phyloP scores from a whole-genome alignment of 2,329 filamentous ascomycete species.

The Colletotrichum kahawae region DNA sequence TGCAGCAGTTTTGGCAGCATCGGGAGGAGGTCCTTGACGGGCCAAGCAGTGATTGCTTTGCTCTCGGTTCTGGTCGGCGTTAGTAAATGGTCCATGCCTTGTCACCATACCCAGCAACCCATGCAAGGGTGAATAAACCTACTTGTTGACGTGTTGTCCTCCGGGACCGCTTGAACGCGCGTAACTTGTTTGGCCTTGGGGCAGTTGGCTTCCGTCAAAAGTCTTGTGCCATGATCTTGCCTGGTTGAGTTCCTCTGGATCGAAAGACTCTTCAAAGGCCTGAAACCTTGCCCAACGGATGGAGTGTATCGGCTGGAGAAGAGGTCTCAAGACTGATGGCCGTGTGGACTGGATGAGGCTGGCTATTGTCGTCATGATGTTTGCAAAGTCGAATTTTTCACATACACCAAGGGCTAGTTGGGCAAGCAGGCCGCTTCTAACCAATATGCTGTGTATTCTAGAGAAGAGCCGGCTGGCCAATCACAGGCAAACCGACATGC shows the following conservation, averaged over 20 bases:
- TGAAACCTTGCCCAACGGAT: conserved; percentile 38
- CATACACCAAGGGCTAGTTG: not conserved
- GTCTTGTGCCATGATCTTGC: conserved; percentile 56
- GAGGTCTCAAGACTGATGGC: not conserved
- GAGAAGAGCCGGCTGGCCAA: not conserved
- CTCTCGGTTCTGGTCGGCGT: conserved; percentile 55
- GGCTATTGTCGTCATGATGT: not conserved
- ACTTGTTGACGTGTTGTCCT: conserved; percentile 70
- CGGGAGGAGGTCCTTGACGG: conserved; percentile 49
- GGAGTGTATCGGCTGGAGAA: not conserved
- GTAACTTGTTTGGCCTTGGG: conserved; percentile 57
- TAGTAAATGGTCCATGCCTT: not conserved
- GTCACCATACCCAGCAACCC: not conserved
- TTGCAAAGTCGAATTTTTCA: not conserved
- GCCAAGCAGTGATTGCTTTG: conserved; percentile 61
- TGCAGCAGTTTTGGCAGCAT: conserved; percentile 54
- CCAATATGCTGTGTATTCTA: not conserved
- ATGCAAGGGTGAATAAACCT: conserved; percentile 24
- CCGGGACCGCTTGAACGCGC: conserved; percentile 66
- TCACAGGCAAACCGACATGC: not conserved
- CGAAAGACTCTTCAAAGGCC: conserved; percentile 54
- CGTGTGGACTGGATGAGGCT: not conserved
- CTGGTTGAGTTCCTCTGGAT: conserved; percentile 54
- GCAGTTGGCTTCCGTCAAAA: conserved; percentile 49
- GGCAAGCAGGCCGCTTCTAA: not conserved